Evolutionary conservation across 2,329 filamentous ascomycete genomes (phyloP).

Genomic region (Trichoderma oligosporum): DNA sequence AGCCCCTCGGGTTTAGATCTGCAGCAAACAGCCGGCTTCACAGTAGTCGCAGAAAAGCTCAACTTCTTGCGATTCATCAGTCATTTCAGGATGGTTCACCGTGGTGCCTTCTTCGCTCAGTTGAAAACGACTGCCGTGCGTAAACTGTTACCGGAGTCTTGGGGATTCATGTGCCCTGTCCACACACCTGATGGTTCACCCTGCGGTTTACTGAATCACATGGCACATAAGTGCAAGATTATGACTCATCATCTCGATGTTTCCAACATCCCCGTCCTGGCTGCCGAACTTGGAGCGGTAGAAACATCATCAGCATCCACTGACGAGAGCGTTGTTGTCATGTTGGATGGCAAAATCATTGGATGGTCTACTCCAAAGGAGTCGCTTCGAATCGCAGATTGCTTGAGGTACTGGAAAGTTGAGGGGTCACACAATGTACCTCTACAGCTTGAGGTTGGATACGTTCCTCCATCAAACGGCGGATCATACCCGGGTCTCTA

Average conservation of each 20-base stretch:
- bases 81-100: constrained; percentile 98
- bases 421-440: constrained; percentile 78
- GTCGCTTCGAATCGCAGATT: constrained; percentile 77
- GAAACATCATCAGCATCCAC: constrained; percentile 72
- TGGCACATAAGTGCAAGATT: constrained; percentile 91
- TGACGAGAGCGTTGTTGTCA: constrained; percentile 80
- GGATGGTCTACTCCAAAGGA: constrained; percentile 87
- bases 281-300: constrained; percentile 75
- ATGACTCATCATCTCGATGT: constrained; percentile 72
- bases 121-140: constrained; percentile 95
- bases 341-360: constrained; percentile 84
- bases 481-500: constrained; percentile 97
- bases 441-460: constrained; percentile 82
- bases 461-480: constrained; percentile 79
- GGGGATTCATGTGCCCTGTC: constrained; percentile 96
- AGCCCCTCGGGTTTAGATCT: constrained; percentile 89
- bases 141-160: constrained; percentile 92
- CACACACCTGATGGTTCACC: constrained; percentile 96
- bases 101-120: constrained; percentile 97
- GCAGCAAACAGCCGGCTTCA: constrained; percentile 92
- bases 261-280: constrained; percentile 67
- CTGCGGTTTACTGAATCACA: constrained; percentile 90
- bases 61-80: constrained; percentile 98
- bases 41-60: constrained; percentile 95
- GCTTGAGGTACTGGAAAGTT: constrained; percentile 92